phyloP scores from a whole-genome alignment of 352 stramenopile genomes.

The Globisporangium camurandrum region DNA sequence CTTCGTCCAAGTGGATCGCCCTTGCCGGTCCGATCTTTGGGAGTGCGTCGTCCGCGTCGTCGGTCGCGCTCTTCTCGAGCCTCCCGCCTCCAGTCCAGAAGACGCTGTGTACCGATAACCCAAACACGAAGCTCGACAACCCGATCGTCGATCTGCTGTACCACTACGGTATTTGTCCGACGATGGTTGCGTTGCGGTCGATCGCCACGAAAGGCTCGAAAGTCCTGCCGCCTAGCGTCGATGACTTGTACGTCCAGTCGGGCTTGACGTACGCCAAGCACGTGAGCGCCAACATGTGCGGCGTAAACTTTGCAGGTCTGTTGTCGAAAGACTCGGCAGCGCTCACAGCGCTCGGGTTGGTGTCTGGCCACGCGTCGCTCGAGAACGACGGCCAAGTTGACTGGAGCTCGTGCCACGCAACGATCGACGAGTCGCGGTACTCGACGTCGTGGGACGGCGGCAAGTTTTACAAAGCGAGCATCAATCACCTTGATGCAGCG shows the following conservation, averaged over 20 bases:
- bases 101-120: slow-evolving; percentile 14
- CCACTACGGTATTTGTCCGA: slow-evolving; percentile 15
- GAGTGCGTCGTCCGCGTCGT: slow-evolving; percentile 13
- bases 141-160: slow-evolving; percentile 8
- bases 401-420: slow-evolving; percentile 17
- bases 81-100: slow-evolving; percentile 8
- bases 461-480: slow-evolving; percentile 19
- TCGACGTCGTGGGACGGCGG: slow-evolving; percentile 10
- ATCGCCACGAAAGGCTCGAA: slow-evolving; percentile 12
- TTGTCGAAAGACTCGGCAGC: slow-evolving; percentile 11
- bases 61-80: slow-evolving; percentile 11
- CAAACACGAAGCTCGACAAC: slow-evolving; percentile 7
- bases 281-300: slow-evolving; percentile 20
- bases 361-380: slow-evolving; percentile 17
- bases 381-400: slow-evolving; percentile 26
- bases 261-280: slow-evolving; percentile 9
- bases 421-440: slow-evolving; percentile 4
- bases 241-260: slow-evolving; percentile 12
- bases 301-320: slow-evolving; percentile 14
- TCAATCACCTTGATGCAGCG: slow-evolving; percentile 27
- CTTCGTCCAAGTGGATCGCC: slow-evolving; percentile 32
- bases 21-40: slow-evolving; percentile 28
- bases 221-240: slow-evolving; percentile 9
- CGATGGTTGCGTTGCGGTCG: slow-evolving; percentile 11
- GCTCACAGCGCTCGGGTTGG: slow-evolving; percentile 5